Evolutionary conservation across 148 eudicot species (phyloP), one percentile per base, ranked within the genome.

Genomic region (Nepenthes gracilis): DNA sequence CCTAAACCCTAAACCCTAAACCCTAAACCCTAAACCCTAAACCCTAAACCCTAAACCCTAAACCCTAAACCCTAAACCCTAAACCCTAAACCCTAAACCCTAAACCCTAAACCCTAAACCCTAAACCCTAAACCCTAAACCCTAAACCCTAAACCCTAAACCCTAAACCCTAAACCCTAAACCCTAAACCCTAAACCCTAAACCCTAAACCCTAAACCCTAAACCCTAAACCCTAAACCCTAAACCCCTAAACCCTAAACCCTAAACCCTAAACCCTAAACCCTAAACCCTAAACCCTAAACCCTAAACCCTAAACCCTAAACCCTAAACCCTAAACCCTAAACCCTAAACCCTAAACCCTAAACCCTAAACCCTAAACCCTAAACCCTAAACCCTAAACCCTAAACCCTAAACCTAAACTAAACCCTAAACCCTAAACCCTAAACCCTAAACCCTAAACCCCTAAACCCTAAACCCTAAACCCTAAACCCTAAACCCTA

Each of bases 241-340:
- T 2, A 13, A 60, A 63, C 53, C 58, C 67, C 67, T 37, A 53
- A 63, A 63, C 58, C 67, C 67, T 4, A 40, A 40, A 40, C 43
- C 43, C 43, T 40, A 40, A 40, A 43, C 56, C 53, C 68, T 53
- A 63, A 57, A 57, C 62, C 67, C 67, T 43, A 55, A 64, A 64
- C 67, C 67, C 67, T 55, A 64, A 66, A 66, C 69, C 69, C 69
- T 47, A 66, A 66, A 66, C 69, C 69, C 69, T 57, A 66, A 66
- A 54, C n/a, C 69, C 69, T 62, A 47, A 66, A 66, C 57, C 69
- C 69, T 62, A 47, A 66, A 66, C 57, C 69, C 69, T 62, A 47
- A 66, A 57, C 47, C 69, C 69, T 56, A 47, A 66, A 66, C 57
- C 69, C 68, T 64, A 59, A 64, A 64, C 68, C 68, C 68, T 64